phyloP scores from a whole-genome alignment of 768 basidiomycete species.

The Termitomyces sp. region DNA sequence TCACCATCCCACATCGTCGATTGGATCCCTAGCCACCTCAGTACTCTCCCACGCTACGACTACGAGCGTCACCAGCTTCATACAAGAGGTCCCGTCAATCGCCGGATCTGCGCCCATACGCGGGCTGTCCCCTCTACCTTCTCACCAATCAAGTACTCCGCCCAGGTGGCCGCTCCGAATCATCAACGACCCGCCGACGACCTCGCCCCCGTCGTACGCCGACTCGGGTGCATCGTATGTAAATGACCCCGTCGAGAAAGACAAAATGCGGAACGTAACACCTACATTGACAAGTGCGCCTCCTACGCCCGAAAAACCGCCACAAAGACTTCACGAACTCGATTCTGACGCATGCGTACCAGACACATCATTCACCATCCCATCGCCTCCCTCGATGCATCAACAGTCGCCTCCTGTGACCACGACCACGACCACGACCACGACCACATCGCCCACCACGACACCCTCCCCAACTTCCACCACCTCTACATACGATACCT shows the following conservation, averaged over 20 bases:
- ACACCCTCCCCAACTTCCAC: not conserved
- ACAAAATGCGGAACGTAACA: not conserved
- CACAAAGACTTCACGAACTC: not conserved
- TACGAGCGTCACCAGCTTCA: slow-evolving; percentile 3
- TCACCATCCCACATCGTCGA: not conserved
- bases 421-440: not conserved
- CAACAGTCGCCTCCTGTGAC: not conserved
- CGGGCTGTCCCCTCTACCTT: not conserved
- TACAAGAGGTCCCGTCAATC: slow-evolving; percentile 2
- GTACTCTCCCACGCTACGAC: slow-evolving; percentile 16
- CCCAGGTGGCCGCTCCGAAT: slow-evolving; percentile 37
- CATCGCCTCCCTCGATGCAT: not conserved
- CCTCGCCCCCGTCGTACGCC: slow-evolving; percentile 44
- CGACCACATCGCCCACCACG: not conserved
- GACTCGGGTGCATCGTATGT: not conserved
- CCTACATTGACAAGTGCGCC: not conserved
- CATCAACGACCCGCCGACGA: slow-evolving; percentile 27
- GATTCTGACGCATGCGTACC: not conserved
- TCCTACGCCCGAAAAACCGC: not conserved
- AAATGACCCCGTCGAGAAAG: not conserved
- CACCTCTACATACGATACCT: not conserved
- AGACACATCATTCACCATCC: not conserved
- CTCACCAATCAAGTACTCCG: slow-evolving; percentile 7
- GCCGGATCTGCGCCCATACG: not conserved
- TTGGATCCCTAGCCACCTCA: slow-evolving; percentile 10